Evolutionary conservation across 1,284 basidiomycete genomes (phyloP).

Genomic region (Sporisorium scitamineum): DNA sequence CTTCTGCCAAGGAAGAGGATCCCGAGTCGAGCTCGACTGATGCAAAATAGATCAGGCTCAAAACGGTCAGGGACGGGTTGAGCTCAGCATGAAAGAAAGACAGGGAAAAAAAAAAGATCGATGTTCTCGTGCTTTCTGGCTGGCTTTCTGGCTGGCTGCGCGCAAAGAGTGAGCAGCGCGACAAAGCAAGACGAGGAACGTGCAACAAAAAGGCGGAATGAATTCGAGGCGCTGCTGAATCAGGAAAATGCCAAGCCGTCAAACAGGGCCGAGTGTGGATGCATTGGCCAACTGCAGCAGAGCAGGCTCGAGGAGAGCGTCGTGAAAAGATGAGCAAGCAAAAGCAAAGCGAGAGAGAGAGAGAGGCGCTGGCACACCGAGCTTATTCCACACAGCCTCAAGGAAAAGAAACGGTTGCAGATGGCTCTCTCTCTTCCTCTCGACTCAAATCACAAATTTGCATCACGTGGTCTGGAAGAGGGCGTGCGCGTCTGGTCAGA

Average conservation of each 20-base stretch:
- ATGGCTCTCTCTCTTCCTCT: background rate
- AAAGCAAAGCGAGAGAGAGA: background rate
- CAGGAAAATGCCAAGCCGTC: slow-evolving; percentile 38
- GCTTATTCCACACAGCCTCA: too few relatives aligned
- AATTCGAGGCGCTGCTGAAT: background rate
- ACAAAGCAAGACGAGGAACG: background rate
- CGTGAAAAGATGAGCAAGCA: background rate
- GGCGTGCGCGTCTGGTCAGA: too few relatives aligned
- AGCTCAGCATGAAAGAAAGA: background rate
- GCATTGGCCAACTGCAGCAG: background rate
- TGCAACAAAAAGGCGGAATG: too few relatives aligned
- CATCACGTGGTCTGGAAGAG: too few relatives aligned
- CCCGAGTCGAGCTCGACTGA: background rate
- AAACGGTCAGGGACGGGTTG: too few relatives aligned
- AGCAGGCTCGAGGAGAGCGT: background rate
- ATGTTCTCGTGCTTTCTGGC: too few relatives aligned
- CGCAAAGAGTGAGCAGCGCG: background rate
- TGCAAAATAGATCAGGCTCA: background rate
- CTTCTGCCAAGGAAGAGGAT: background rate
- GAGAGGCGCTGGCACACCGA: too few relatives aligned
- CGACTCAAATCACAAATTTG: background rate
- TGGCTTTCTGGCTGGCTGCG: too few relatives aligned
- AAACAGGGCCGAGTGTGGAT: slow-evolving; percentile 28
- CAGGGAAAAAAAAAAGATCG: too few relatives aligned
- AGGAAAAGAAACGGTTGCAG: too few relatives aligned